Percentiles rank a stretch among this genome's conserved stretches.
Conservation (phyloP, 345 rosid genomes). For the Arabidopsis suecica region DNA sequence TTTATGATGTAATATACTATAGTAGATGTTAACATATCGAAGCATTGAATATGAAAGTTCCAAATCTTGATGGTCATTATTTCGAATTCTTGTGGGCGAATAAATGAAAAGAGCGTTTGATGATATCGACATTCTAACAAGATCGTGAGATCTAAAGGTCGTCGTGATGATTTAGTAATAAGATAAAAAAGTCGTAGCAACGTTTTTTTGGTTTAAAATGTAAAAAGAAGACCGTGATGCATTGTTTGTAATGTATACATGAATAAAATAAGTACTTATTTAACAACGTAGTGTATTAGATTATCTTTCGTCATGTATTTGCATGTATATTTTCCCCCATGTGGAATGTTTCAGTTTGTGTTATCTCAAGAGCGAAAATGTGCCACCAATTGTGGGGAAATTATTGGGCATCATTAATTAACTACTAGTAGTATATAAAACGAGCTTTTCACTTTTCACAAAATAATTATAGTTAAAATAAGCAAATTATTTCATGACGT, state of each 20-base stretch:
- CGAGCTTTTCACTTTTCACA: slow-evolving; percentile 7
- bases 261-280: not conserved
- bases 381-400: slow-evolving; percentile 40
- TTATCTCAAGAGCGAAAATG: slow-evolving; percentile 17
- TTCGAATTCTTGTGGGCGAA: not conserved
- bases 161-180: not conserved
- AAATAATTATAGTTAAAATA: slow-evolving; percentile 14
- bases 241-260: not conserved
- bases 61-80: slow-evolving; percentile 23
- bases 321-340: slow-evolving; percentile 22
- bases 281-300: not conserved
- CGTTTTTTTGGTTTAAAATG: too few relatives aligned
- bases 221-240: not conserved
- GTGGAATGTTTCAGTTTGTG: slow-evolving; percentile 29
- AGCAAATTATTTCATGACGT: slow-evolving; percentile 17
- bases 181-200: not conserved
- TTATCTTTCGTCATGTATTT: slow-evolving; percentile 9
- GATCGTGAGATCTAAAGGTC: slow-evolving; percentile 15
- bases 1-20: not conserved
- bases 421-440: not conserved
- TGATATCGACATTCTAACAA: slow-evolving; percentile 33
- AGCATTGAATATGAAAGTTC: slow-evolving; percentile 29
- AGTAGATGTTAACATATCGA: slow-evolving; percentile 24
- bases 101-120: slow-evolving; percentile 37
- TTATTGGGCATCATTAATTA: not conserved